These are phyloP conservation scores for Penicillium desertorum DNA, from an alignment of 495 filamentous ascomycete species.

Conservation along the genomic window DNA sequence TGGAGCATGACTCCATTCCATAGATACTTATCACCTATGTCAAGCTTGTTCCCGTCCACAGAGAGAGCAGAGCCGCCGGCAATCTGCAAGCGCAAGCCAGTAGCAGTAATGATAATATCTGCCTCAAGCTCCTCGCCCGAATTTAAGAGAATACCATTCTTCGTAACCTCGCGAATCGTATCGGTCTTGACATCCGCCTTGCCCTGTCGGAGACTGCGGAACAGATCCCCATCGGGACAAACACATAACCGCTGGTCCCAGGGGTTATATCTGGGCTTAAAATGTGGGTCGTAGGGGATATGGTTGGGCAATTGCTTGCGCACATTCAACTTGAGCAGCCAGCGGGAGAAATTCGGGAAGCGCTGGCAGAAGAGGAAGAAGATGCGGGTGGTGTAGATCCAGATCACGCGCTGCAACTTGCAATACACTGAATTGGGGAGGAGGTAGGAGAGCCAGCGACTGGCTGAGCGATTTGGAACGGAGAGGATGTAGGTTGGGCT, in stretches of 20 bases:
- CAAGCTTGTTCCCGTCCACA: conserved; percentile 56
- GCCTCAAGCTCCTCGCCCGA: conserved; percentile 58
- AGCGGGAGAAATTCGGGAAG: conserved; percentile 54
- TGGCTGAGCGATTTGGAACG: conserved; percentile 41
- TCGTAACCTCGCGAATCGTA: conserved; percentile 62
- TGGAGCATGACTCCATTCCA: conserved; percentile 63
- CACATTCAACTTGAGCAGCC: conserved; percentile 44
- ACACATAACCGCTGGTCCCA: conserved; percentile 76
- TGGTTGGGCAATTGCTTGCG: conserved; percentile 52
- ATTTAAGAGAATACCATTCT: conserved; percentile 55
- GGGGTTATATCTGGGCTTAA: conserved; percentile 67
- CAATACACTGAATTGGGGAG: conserved; percentile 37
- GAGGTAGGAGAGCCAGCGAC: conserved; percentile 39
- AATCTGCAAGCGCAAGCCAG: conserved; percentile 61
- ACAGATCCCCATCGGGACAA: conserved; percentile 73
- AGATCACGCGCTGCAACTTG: conserved; percentile 45
- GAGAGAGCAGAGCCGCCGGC: conserved; percentile 48
- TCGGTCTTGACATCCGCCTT: conserved; percentile 66
- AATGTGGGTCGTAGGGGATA: conserved; percentile 63
- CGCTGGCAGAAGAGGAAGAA: conserved; percentile 55
- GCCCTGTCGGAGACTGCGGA: conserved; percentile 54
- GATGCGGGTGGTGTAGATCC: conserved; percentile 45
- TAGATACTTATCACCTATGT: conserved; percentile 47
- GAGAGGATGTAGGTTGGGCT: conserved; percentile 61
- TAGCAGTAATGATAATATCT: conserved; percentile 75